Percentiles rank a stretch among this genome's conserved stretches.
phyloP scores from a whole-genome alignment of 2,329 filamentous ascomycete species.

The Lachnellula cervina region DNA sequence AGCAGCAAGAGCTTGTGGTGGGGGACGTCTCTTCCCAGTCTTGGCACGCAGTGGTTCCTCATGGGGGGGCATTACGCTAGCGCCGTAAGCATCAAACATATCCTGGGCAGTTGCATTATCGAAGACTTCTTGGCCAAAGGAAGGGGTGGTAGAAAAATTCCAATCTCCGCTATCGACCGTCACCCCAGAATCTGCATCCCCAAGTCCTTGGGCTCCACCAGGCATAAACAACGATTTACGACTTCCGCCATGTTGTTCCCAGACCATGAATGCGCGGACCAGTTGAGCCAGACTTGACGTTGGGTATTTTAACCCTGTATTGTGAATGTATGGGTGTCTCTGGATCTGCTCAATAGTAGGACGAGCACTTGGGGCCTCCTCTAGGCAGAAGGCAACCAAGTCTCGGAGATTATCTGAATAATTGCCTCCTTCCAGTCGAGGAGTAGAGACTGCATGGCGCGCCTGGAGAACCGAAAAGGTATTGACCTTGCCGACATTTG shows the following conservation, averaged over 20 bases:
- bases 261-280: conserved; percentile 67
- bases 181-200: conserved; percentile 40
- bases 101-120: conserved; percentile 49
- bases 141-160: conserved; percentile 63
- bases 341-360: conserved; percentile 67
- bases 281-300: conserved; percentile 58
- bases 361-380: conserved; percentile 61
- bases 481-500: conserved; percentile 56
- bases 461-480: conserved; percentile 44
- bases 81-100: conserved; percentile 57
- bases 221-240: conserved; percentile 59
- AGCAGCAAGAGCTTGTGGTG: conserved; percentile 53
- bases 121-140: conserved; percentile 56
- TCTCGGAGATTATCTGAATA: conserved; percentile 66
- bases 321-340: conserved; percentile 62
- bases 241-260: conserved; percentile 70
- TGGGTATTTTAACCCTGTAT: conserved; percentile 59
- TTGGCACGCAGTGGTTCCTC: conserved; percentile 50
- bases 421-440: conserved; percentile 64
- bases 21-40: conserved; percentile 45
- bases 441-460: conserved; percentile 56
- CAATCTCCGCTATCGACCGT: conserved; percentile 53
- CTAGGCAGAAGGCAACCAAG: conserved; percentile 68
- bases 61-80: conserved; percentile 47
- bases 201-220: conserved; percentile 48